Base-by-base conservation (phyloP, 345 rosid genomes). In the Populus alba region DNA sequence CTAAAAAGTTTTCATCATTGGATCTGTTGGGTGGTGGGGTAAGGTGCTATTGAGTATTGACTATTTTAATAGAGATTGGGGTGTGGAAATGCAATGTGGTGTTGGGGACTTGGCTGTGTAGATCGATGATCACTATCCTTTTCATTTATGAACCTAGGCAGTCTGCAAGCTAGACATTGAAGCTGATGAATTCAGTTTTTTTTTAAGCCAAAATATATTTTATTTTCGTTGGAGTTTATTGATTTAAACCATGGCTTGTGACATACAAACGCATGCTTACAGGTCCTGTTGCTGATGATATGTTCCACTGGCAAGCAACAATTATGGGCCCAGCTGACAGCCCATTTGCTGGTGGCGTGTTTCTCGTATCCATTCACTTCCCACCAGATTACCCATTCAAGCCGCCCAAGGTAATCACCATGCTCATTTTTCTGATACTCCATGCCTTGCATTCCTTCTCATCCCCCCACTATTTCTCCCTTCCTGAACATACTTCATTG, bases 381-480 rank as follows among this genome's bases (percentile, higher is more conserved):
- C 81, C 81, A 7, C 81, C 81, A 27, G 81, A 78, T 65, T 72
- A 78, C 59, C 81, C 81, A 35, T 78, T 78, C 41, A 78, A 78
- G 76, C 81, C 81, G 7, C 81, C 81, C 13, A 78, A 78, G 81
- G 81, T 72, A 51, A 51, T 39, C 27, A 5, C 31, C 9, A 4
- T 38, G 13, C 13, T 49, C 5, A 18, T 39, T 18, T 22, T 57
- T 8, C 62, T n/a, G 62, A 22, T 57, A 57, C 62, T 49, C 45
- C 1, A 22, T 78, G 6, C 9, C 31, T 47, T 39, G 5, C 20
- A 13, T 47, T 6, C 11, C 22, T 70, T 62, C 17, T 17, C 5
- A 6, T 6, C 55, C 27, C 49, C 15, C 25, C 10, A 0, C 7
- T 15, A 31, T 25, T 2, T 38, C 4, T 68, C 8, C 13, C n/a